A percentile compares a stretch with the other conserved stretches of the same genome.
Evolutionary conservation across 2,329 filamentous ascomycete species (phyloP).

Genomic region (Xylariales sp.): DNA sequence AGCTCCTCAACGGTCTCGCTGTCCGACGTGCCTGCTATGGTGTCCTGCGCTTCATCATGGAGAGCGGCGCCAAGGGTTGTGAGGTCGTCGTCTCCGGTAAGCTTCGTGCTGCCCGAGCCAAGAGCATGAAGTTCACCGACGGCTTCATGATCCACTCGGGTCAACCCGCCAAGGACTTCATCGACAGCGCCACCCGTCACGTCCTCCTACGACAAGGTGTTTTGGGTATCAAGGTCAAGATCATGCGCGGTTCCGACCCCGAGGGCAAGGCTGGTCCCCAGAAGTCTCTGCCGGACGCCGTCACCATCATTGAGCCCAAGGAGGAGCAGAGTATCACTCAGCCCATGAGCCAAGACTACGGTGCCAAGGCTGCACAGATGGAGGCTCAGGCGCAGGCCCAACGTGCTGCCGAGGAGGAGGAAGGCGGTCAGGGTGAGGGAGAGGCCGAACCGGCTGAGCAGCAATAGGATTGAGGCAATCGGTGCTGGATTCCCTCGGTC

Average conservation of each 20-base stretch:
- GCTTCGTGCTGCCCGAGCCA: constrained; percentile 97
- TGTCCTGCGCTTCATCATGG: constrained; percentile 99
- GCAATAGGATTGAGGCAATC: constrained; percentile 36
- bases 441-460: constrained; percentile 45
- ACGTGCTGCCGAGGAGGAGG: constrained; percentile 47
- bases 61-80: constrained; percentile 98
- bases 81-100: constrained; percentile 99
- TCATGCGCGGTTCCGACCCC: constrained; percentile 99
- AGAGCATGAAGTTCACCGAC: constrained; percentile 99
- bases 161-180: constrained; percentile 99
- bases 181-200: constrained; percentile 97
- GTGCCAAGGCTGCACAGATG: constrained; percentile 72
- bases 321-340: constrained; percentile 94
- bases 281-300: constrained; percentile 95
- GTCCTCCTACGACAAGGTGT: constrained; percentile 99
- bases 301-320: constrained; percentile 99
- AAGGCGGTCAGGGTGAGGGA: too few relatives aligned
- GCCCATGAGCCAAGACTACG: constrained; percentile 97
- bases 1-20: constrained; percentile 98
- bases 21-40: constrained; percentile 99
- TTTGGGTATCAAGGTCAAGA: constrained; percentile 99
- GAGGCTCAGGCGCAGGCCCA: constrained; percentile 62
- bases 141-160: constrained; percentile 99
- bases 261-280: constrained; percentile 97
- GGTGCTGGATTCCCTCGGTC: constrained; percentile 29